Percentiles rank a stretch among this genome's conserved stretches.
Conservation (phyloP, 306 rosid species). For the Quercus parvula region DNA sequence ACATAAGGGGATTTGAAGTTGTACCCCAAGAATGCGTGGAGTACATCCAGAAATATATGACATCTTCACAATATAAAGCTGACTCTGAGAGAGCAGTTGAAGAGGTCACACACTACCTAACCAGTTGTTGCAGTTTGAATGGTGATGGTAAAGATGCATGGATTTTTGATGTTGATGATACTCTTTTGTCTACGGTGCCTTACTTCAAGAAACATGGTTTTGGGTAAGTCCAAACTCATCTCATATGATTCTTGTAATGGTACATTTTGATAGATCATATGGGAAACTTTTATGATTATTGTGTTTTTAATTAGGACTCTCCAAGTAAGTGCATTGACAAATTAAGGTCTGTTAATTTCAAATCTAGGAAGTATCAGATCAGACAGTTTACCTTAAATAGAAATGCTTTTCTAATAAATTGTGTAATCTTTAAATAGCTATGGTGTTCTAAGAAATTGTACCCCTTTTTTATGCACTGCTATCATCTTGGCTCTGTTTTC, state of each 20-base stretch:
- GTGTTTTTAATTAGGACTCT: background rate
- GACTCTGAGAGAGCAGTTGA: slow-evolving; percentile 47
- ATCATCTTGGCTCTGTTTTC: no score
- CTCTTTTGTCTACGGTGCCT: slow-evolving; percentile 71
- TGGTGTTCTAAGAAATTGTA: no score
- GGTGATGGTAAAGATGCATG: slow-evolving; percentile 73
- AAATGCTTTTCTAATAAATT: no score
- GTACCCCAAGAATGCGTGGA: slow-evolving; percentile 67
- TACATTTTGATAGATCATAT: background rate
- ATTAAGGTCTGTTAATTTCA: background rate
- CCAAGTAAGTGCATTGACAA: background rate
- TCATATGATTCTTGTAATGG: background rate
- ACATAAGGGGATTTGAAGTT: slow-evolving; percentile 42
- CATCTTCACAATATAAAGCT: slow-evolving; percentile 44
- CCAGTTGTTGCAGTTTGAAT: slow-evolving; percentile 37
- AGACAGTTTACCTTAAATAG: no score
- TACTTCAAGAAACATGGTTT: slow-evolving; percentile 49
- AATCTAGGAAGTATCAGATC: background rate
- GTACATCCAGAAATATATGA: slow-evolving; percentile 50
- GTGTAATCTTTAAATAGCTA: no score
- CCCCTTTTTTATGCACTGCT: no score
- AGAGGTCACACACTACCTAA: slow-evolving; percentile 34
- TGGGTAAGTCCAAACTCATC: slow-evolving; percentile 32
- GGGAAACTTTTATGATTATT: background rate
- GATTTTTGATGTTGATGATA: slow-evolving; percentile 69